Percentiles rank a stretch among this genome's conserved stretches.
Evolutionary conservation across 2,329 filamentous ascomycete genomes (phyloP).

Genomic region (Bipolaris gigantea): DNA sequence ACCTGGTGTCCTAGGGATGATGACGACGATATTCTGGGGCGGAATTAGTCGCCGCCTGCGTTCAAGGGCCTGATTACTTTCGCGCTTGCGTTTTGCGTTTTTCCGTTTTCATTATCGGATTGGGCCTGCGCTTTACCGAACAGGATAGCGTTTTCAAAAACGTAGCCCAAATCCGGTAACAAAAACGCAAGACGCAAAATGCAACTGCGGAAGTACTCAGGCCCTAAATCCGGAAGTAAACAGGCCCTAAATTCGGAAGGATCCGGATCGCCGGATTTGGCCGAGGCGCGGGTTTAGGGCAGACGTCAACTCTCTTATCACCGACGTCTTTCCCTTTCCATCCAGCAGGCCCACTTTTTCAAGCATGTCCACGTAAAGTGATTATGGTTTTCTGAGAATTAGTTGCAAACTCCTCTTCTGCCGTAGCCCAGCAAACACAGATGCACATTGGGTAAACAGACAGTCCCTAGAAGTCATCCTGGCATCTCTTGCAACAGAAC

Average conservation of each 20-base stretch:
- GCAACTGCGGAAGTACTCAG: too few relatives aligned
- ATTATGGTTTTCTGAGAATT: neutral
- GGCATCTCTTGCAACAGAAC: too few relatives aligned
- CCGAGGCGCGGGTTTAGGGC: neutral
- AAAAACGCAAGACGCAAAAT: too few relatives aligned
- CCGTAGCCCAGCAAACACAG: neutral
- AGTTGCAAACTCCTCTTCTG: neutral
- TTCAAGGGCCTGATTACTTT: too few relatives aligned
- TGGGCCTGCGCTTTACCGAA: too few relatives aligned
- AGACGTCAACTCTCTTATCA: neutral
- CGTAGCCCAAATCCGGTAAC: too few relatives aligned
- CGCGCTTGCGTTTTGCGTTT: too few relatives aligned
- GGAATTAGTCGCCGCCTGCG: neutral
- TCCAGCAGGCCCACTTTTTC: neutral
- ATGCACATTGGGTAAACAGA: neutral
- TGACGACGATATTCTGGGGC: constrained; percentile 3
- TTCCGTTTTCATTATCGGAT: too few relatives aligned
- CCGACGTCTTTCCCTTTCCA: neutral
- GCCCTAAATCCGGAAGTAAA: too few relatives aligned
- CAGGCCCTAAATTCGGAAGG: neutral
- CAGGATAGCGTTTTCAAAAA: too few relatives aligned
- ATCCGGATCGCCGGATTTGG: constrained; percentile 1
- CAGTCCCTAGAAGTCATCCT: neutral
- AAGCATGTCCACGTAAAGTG: neutral
- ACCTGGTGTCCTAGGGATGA: neutral